Evolutionary conservation across 129 eudicot species (phyloP), one percentile per base, ranked within the genome.

Genomic region (Saposhnikovia divaricata): DNA sequence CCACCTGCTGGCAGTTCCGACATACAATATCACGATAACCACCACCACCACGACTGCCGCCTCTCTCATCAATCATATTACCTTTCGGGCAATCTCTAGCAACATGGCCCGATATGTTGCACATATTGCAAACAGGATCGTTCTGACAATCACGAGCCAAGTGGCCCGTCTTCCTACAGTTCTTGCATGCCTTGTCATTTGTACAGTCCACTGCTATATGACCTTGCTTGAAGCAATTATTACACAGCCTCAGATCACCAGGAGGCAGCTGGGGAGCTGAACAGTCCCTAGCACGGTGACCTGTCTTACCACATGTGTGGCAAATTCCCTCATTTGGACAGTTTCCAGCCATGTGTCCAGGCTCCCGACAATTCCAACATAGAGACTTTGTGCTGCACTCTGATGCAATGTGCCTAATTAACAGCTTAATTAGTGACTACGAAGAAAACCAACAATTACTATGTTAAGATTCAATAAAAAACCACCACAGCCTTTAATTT

Each of bases 331-430:
- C 97, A 74, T 91, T 93, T 15, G 93, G 93, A 69, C 97, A 93
- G 84, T 83, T 91, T 72, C 96, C 91, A 21, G 98, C 97, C 96
- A 92, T 91, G 89, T 93, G 98, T 43, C 98, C 98, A 12, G 97
- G 98, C 78, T 93, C 98, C 83, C 98, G 84, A 40, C 97, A 93
- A 87, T 93, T 93, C 98, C 97, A 93, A 57, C 98, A 93, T n/a
- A 91, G 88, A n/a, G 97, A 89, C 66, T 91, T 91, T 15, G 98
- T 91, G 78, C 83, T 71, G 85, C 98, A 93, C 80, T 93, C 98
- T 3, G 97, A 84, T 65, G 93, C 93, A 66, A 93, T 89, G 80
- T 91, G 97, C 90, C 97, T 93, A 93, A 77, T 76, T 59, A 76
- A 79, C 27, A 50, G 38, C 23, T 80, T 23, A 21, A 79, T 53